These are phyloP conservation scores for Capsella bursapastoris DNA, from an alignment of 345 rosid species.

Conservation along the genomic window DNA sequence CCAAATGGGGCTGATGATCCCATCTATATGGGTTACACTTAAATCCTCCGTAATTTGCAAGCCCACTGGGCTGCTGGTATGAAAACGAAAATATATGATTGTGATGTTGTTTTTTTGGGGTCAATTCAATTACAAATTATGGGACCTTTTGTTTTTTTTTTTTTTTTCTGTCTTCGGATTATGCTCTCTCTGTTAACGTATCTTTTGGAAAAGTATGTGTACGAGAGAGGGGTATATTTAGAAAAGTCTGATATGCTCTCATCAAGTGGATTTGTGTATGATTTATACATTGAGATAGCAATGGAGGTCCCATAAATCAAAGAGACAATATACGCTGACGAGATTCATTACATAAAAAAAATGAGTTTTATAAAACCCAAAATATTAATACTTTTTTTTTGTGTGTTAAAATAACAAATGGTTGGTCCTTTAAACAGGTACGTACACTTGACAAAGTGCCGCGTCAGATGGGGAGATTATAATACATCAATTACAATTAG, in stretches of 20 bases:
- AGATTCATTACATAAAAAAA: conserved; percentile 18
- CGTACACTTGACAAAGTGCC: too few species aligned
- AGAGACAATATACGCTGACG: conserved; percentile 38
- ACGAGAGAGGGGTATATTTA: conserved; percentile 12
- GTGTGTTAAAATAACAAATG: conserved; percentile 2
- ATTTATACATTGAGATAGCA: neutral
- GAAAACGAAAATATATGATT: too few species aligned
- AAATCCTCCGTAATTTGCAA: too few species aligned
- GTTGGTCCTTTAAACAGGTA: conserved; percentile 37
- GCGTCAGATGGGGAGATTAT: too few species aligned
- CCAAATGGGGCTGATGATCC: too few species aligned
- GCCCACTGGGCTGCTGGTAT: too few species aligned
- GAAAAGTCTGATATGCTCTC: conserved; percentile 30
- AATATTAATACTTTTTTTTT: too few species aligned
- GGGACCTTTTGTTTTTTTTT: neutral
- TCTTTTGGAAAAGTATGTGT: conserved; percentile 8
- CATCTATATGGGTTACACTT: too few species aligned
- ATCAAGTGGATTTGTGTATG: conserved; percentile 39
- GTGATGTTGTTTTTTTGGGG: too few species aligned
- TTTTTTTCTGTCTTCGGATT: neutral
- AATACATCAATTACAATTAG: too few species aligned
- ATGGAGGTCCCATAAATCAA: conserved; percentile 39
- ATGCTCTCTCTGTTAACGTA: neutral
- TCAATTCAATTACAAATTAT: neutral
- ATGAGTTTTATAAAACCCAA: neutral